Percentiles rank a stretch among this genome's conserved stretches.
Evolutionary conservation across 1,139 yeast species (phyloP).

Genomic region (Yarrowia galli): DNA sequence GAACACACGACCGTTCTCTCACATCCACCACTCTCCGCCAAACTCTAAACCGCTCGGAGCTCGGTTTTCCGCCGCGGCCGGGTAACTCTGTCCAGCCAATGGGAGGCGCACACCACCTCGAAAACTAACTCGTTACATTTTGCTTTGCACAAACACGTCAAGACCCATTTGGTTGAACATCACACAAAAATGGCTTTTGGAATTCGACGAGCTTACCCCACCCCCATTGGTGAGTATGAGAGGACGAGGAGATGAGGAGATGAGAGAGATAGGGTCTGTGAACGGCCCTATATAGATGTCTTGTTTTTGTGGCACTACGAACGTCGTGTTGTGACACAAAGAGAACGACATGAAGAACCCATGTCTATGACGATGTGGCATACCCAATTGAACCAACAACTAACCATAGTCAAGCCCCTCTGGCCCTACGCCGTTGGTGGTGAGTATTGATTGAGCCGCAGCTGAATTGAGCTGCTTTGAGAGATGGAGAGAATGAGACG

Average conservation of each 20-base stretch:
- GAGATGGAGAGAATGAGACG: not conserved
- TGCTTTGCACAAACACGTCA: slow-evolving; percentile 37
- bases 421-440: slow-evolving; percentile 76
- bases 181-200: slow-evolving; percentile 42
- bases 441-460: slow-evolving; percentile 45
- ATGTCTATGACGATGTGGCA: not conserved
- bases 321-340: not conserved
- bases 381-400: slow-evolving; percentile 9
- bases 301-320: not conserved
- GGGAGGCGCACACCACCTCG: slow-evolving; percentile 33
- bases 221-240: slow-evolving; percentile 53
- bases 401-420: slow-evolving; percentile 58
- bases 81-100: slow-evolving; percentile 38
- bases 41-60: slow-evolving; percentile 6
- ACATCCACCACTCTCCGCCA: not conserved
- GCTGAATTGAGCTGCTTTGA: slow-evolving; percentile 1
- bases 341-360: not conserved
- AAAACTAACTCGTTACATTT: slow-evolving; percentile 36
- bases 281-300: not conserved
- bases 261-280: not conserved
- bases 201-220: slow-evolving; percentile 51
- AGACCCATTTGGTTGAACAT: slow-evolving; percentile 37
- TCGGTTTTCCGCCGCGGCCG: slow-evolving; percentile 8
- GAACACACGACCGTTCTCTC: not conserved
- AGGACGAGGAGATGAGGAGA: not conserved